Conservation (phyloP, 257 asterid species). For the Catharanthus roseus region DNA sequence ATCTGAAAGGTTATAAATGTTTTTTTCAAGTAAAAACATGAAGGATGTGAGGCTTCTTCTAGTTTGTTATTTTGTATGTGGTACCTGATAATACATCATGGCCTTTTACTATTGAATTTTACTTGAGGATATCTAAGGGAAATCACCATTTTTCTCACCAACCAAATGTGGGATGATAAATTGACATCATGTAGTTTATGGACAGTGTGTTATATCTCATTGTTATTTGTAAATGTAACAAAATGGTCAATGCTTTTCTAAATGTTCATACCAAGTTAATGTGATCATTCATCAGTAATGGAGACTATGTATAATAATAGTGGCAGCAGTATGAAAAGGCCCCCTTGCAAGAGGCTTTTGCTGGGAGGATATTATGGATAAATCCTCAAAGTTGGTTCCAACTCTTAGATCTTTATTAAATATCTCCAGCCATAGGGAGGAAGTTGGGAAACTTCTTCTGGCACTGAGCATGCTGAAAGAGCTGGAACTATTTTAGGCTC, state of each 20-base stretch:
- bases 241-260: no score
- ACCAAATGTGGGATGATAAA: no score
- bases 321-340: neutral
- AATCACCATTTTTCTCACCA: no score
- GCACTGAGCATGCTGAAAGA: no score
- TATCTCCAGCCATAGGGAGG: no score
- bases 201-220: no score
- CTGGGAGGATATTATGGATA: neutral
- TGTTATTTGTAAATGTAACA: no score
- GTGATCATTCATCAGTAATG: no score
- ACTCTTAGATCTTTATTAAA: neutral
- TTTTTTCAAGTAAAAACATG: neutral
- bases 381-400: no score
- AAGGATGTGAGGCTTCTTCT: neutral
- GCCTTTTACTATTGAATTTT: no score
- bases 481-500: neutral
- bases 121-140: neutral
- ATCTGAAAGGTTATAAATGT: neutral
- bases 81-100: neutral
- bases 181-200: neutral
- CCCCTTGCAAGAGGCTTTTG: no score
- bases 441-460: neutral
- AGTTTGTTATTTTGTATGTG: neutral
- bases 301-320: neutral
- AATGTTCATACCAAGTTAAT: no score